Base-by-base conservation (phyloP, 2,329 filamentous ascomycete genomes). In the Paradendryphiella salina region DNA sequence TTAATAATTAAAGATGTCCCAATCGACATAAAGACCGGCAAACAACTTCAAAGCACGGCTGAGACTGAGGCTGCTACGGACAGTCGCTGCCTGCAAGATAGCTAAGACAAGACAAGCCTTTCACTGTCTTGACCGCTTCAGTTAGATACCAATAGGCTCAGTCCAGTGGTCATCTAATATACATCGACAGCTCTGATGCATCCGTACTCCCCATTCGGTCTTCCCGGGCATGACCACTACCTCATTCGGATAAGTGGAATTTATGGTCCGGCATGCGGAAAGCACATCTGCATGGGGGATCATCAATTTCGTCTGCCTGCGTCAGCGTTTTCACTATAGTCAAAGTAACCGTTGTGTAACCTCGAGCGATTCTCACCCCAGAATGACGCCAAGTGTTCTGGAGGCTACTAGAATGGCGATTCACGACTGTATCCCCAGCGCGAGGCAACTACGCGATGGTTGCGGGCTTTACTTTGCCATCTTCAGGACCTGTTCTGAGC, bases 281-380 rank as follows among this genome's bases (percentile, higher is more conserved):
- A 28, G 10, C 11, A 15, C 17, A 20, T 14, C 18, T 18, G 20
- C 11, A 50, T 36, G 28, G 11, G 17, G 23, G n/a, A 21, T 21
- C 26, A 7, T 13, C n/a, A 29, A 21, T 15, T 15, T 10, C 14
- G 13, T 36, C 31, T 35, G 31, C 28, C 21, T 10, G 23, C 21
- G 15, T 33, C 9, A 44, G 46, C 33, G 5, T 31, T 10, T 21
- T 34, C 20, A 38, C 15, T 52, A 40, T 52, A 44, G 14, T 28
- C 33, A 48, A 26, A 52, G 43, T 48, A 48, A 48, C 38, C 38
- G 44, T 15, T 42, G 49, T 52, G 38, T 48, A 43, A 52, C 49
- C 23, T 29, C 17, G 28, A 35, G 3, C 17, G 49, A 47, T 48
- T 43, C 38, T 39, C 26, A 17, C 45, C 26, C 8, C 14, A 38